These are phyloP conservation scores for Cystofilobasidium capitatum DNA, from an alignment of 768 basidiomycete species.

Conservation along the genomic window DNA sequence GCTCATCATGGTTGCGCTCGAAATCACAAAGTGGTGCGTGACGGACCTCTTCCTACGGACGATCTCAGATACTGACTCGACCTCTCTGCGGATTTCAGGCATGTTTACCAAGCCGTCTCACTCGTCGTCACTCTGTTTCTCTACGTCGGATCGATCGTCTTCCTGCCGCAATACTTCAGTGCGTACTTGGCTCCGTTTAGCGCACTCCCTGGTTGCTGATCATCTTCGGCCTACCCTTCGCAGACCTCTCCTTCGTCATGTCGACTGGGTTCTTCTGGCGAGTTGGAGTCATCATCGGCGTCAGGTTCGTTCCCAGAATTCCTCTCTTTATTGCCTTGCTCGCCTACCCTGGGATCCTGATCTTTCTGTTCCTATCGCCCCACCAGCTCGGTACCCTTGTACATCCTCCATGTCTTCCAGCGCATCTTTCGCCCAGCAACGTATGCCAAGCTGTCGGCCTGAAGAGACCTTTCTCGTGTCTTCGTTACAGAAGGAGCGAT, in stretches of 20 bases:
- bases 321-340: background rate
- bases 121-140: constrained; percentile 80
- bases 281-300: constrained; percentile 84
- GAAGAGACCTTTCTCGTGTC: background rate
- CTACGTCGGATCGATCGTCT: constrained; percentile 82
- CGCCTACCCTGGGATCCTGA: background rate
- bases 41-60: background rate
- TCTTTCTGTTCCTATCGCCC: background rate
- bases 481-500: background rate
- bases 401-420: constrained; percentile 76
- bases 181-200: constrained; percentile 33
- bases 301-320: constrained; percentile 38
- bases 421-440: constrained; percentile 81
- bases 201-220: background rate
- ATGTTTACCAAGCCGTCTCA: constrained; percentile 85
- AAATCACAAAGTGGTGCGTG: constrained; percentile 87
- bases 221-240: constrained; percentile 5
- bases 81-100: constrained; percentile 48
- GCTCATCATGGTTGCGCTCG: constrained; percentile 95
- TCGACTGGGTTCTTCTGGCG: constrained; percentile 86
- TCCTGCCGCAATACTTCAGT: constrained; percentile 97
- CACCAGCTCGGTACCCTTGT: constrained; percentile 73
- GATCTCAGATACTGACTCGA: background rate
- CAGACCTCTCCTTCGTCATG: constrained; percentile 87
- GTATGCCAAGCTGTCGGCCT: constrained; percentile 64